These are phyloP conservation scores for Fraxinus floribunda DNA, from an alignment of 305 asterid genomes.

Conservation along the genomic window DNA sequence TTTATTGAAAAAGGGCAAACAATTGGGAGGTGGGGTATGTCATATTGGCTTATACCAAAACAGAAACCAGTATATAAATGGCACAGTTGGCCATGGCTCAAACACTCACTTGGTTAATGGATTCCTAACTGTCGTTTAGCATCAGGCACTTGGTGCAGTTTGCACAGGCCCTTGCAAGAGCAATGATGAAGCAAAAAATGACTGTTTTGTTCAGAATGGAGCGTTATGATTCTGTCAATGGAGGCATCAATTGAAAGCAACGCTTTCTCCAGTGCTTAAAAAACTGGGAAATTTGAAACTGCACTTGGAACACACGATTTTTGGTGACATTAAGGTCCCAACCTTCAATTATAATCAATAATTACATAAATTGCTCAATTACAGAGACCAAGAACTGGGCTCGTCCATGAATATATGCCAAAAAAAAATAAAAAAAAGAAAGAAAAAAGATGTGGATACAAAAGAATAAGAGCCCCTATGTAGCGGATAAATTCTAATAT, in stretches of 20 bases:
- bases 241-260: background rate
- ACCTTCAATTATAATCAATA: background rate
- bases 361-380: background rate
- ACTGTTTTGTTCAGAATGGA: background rate
- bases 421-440: no score
- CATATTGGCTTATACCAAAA: conserved; percentile 4
- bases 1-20: conserved; percentile 31
- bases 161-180: background rate
- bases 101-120: conserved; percentile 17
- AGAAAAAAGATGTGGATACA: background rate
- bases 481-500: background rate
- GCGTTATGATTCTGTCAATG: background rate
- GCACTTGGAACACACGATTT: background rate
- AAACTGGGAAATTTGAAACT: background rate
- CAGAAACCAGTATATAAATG: conserved; percentile 5
- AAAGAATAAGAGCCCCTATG: background rate
- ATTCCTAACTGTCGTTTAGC: conserved; percentile 17
- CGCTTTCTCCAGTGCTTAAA: background rate
- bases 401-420: background rate
- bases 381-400: background rate
- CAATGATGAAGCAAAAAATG: background rate
- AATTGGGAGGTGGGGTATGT: background rate
- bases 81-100: conserved; percentile 6
- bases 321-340: background rate
- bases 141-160: conserved; percentile 18